These are phyloP conservation scores for Xerocomus brunneocitrinus DNA, from an alignment of 768 basidiomycete genomes.

Conservation along the genomic window DNA sequence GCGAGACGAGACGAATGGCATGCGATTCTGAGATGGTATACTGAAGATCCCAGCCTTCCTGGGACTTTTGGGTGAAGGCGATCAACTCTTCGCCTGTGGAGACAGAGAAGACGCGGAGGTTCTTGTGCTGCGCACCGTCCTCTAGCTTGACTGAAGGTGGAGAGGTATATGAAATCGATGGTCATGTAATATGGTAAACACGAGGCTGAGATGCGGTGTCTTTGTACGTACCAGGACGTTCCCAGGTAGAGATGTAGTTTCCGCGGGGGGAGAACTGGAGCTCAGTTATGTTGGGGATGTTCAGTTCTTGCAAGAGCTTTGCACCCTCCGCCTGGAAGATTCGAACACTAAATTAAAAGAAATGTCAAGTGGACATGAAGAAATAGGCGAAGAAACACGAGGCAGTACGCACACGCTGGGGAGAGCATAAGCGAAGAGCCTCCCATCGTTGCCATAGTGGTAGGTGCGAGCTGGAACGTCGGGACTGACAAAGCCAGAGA, in stretches of 20 bases:
- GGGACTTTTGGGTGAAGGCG: conserved; percentile 85
- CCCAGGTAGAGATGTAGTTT: conserved; percentile 93
- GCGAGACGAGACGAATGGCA: conserved; percentile 73
- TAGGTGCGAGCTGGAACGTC: conserved; percentile 71
- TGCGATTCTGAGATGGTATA: conserved; percentile 88
- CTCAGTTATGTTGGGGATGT: conserved; percentile 73
- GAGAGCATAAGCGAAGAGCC: conserved; percentile 81
- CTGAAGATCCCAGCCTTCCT: conserved; percentile 88
- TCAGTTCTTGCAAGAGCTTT: conserved; percentile 69
- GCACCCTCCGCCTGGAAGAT: conserved; percentile 73
- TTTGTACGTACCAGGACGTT: conserved; percentile 62
- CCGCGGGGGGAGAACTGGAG: conserved; percentile 90
- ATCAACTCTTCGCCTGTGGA: conserved; percentile 84
- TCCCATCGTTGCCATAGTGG: conserved; percentile 82
- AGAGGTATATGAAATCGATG: conserved; percentile 10
- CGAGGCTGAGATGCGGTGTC: conserved; percentile 17
- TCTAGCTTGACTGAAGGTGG: conserved; percentile 66
- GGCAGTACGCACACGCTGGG: conserved; percentile 57
- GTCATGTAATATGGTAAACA: conserved; percentile 15
- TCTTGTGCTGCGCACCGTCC: conserved; percentile 89
- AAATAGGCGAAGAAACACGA: conserved; percentile 12
- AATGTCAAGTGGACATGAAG: conserved; percentile 11
- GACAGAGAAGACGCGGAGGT: conserved; percentile 85
- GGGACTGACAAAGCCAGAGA: conserved; percentile 60
- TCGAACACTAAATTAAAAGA: conserved; percentile 49